phyloP scores from a whole-genome alignment of 2,329 filamentous ascomycete species.

The Fusarium siculi region DNA sequence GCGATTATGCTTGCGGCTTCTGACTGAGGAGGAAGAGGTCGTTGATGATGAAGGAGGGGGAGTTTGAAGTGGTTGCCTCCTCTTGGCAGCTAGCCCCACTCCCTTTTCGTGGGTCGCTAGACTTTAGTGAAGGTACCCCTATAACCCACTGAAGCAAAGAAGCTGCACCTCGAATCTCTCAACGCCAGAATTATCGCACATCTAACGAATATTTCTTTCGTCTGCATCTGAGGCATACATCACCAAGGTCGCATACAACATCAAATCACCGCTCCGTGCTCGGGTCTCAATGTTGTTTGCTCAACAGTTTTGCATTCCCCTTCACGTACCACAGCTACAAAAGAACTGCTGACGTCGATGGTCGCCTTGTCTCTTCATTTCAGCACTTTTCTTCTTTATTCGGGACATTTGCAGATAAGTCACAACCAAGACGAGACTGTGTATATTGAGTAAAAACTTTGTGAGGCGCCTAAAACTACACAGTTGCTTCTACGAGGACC shows the following conservation, averaged over 20 bases:
- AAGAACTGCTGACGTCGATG: too few species aligned
- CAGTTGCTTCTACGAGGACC: not conserved
- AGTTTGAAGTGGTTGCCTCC: fast-evolving
- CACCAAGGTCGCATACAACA: not conserved
- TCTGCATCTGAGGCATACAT: not conserved
- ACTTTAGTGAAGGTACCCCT: not conserved
- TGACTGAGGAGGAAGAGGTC: not conserved
- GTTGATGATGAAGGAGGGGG: not conserved
- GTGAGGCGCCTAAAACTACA: too few species aligned
- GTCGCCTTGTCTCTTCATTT: not conserved
- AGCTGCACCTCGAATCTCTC: not conserved
- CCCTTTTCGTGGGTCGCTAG: not conserved
- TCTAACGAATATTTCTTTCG: too few species aligned
- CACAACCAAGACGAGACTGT: too few species aligned
- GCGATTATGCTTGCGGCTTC: not conserved
- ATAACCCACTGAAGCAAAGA: not conserved
- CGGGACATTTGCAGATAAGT: too few species aligned
- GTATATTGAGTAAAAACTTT: too few species aligned
- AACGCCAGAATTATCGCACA: not conserved
- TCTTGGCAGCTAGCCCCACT: not conserved
- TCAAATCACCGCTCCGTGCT: too few species aligned
- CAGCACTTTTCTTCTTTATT: not conserved
- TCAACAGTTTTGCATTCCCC: not conserved
- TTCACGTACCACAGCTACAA: too few species aligned
- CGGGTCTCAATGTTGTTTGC: not conserved